Conservation (phyloP, 495 filamentous ascomycete species). For the Penicillium waksmanii region DNA sequence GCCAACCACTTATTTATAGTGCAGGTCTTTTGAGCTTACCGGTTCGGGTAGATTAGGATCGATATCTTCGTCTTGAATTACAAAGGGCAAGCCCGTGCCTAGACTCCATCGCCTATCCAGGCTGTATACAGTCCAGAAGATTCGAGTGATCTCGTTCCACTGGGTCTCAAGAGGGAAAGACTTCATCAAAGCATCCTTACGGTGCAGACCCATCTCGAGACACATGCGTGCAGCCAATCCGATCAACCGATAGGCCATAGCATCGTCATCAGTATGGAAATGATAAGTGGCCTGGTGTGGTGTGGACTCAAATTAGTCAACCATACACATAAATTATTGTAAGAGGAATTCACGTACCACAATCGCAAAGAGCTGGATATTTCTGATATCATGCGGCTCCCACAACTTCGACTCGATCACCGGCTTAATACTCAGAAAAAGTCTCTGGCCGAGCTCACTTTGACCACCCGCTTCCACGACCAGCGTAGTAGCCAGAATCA, state of each 20-base stretch:
- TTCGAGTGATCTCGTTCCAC: constrained; percentile 60
- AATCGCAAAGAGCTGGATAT: constrained; percentile 73
- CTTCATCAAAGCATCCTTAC: constrained; percentile 70
- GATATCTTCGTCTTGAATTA: constrained; percentile 80
- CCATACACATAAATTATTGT: background rate
- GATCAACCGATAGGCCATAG: constrained; percentile 77
- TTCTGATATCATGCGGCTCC: constrained; percentile 66
- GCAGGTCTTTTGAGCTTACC: constrained; percentile 48
- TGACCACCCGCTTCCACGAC: constrained; percentile 75
- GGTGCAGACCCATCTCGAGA: constrained; percentile 79
- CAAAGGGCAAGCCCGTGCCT: constrained; percentile 79
- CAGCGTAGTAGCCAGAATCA: constrained; percentile 76
- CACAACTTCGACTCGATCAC: constrained; percentile 71
- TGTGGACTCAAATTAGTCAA: background rate
- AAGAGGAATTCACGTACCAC: constrained; percentile 52
- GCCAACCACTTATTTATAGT: background rate
- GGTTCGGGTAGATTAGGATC: constrained; percentile 77
- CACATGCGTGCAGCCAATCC: constrained; percentile 76
- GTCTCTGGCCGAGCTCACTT: constrained; percentile 67
- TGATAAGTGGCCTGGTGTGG: constrained; percentile 72
- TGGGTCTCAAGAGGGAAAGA: constrained; percentile 63
- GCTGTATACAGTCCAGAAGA: constrained; percentile 82
- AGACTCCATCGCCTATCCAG: constrained; percentile 83
- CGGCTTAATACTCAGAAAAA: constrained; percentile 72
- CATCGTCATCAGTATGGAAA: constrained; percentile 80